Evolutionary conservation across 2,329 filamentous ascomycete species (phyloP).

Genomic region (Pseudocercospora fijiensis): DNA sequence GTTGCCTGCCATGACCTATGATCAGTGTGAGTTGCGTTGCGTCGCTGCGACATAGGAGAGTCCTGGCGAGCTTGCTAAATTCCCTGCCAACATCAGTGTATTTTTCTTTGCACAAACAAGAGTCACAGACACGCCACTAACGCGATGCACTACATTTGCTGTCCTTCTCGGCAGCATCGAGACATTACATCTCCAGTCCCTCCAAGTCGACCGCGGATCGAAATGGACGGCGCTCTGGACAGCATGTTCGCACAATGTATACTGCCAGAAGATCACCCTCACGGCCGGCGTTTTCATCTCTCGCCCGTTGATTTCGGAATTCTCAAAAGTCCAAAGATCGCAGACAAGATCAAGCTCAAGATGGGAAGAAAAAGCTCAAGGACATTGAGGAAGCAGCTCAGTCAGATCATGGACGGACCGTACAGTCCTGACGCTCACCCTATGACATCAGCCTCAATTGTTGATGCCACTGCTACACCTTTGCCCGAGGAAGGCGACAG

Average conservation of each 20-base stretch:
- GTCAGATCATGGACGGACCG: conserved; percentile 9
- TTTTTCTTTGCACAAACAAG: not conserved
- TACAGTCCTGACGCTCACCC: conserved; percentile 14
- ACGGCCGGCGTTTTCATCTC: conserved; percentile 13
- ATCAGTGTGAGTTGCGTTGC: no score
- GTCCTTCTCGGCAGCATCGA: conserved; percentile 8
- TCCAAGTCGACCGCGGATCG: conserved; percentile 7
- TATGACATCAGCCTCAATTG: conserved; percentile 7
- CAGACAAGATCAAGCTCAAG: conserved; percentile 20
- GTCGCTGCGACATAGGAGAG: not conserved
- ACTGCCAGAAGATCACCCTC: conserved; percentile 17
- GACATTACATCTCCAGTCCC: conserved; percentile 1
- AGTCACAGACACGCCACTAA: not conserved
- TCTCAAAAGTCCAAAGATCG: conserved; percentile 17
- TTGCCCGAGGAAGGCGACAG: not conserved
- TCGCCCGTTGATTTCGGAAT: conserved; percentile 18
- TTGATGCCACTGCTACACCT: conserved; percentile 1
- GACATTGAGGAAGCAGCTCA: conserved; percentile 15
- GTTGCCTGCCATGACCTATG: not conserved
- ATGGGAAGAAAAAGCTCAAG: conserved; percentile 21
- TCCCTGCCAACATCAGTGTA: not conserved
- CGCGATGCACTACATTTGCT: conserved; percentile 18
- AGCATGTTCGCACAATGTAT: conserved; percentile 2
- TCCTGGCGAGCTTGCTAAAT: not conserved
- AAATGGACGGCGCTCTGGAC: conserved; percentile 9